Evolutionary conservation across 441 rosid genomes (phyloP), one percentile per base, ranked within the genome.

Genomic region (Pelargonium cotyledonis): DNA sequence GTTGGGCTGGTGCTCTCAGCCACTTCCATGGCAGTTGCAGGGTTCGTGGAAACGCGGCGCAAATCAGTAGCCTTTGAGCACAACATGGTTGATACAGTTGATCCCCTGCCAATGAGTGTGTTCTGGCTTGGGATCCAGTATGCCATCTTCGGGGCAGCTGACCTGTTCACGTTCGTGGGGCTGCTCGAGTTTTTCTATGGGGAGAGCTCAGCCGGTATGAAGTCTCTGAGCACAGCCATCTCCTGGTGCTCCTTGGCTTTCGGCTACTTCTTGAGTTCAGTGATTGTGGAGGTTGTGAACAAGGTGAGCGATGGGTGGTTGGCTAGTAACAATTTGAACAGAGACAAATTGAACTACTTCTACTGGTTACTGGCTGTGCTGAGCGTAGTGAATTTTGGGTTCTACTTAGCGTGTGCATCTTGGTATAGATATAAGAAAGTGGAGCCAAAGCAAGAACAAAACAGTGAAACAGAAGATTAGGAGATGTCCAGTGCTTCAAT

Each of bases 121-220:
- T 51, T 88, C 61, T 88, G 90, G 93, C 82, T 88, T 6, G 86
- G 85, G 4, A 73, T 73, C 76, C 90, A 88, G 35, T 86, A 72
- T 16, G 83, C 83, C 0, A 79, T 86, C 9, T 81, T 85, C 43
- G 90, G 88, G 66, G 83, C 82, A 1, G 86, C 90, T 41, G 90
- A 85, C 63, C 72, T 86, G 85, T 88, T 88, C 81, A 81, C 93
- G 3, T 61, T 88, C 4, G 80, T 83, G 2, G 93, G 93, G 61
- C 73, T 86, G 61, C 76, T 85, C 29, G 88, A 88, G 70, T 88
- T 88, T 40, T 83, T 82, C 82, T 84, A 83, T 6, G 75, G 83
- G 53, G 94, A 86, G 81, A 81, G 85, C 75, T 83, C 89, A 0
- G 74, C 78, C 0, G 76, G 89, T 2, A 88, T 82, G 93, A 88